Percentiles rank a stretch among this genome's conserved stretches.
phyloP scores from a whole-genome alignment of 345 rosid species.

The Camelina laxa region DNA sequence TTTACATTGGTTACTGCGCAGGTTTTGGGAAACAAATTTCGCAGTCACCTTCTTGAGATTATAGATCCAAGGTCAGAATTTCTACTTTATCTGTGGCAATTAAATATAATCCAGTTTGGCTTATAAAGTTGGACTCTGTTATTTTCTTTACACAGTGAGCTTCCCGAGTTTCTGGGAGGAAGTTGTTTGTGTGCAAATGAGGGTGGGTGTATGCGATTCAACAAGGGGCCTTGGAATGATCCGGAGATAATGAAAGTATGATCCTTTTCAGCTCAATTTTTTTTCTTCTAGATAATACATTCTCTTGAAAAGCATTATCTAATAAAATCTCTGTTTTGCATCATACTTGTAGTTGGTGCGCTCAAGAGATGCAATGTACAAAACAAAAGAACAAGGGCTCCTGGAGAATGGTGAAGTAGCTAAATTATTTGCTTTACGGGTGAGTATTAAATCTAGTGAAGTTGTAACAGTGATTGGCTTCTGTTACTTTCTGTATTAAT shows the following conservation, averaged over 20 bases:
- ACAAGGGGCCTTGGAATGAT: slow-evolving; percentile 95
- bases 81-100: slow-evolving; percentile 11
- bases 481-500: slow-evolving; percentile 11
- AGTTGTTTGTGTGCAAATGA: slow-evolving; percentile 73
- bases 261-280: slow-evolving; percentile 20
- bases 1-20: slow-evolving; percentile 43
- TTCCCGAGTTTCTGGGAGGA: slow-evolving; percentile 98
- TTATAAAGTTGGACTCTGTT: slow-evolving; percentile 22
- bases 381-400: slow-evolving; percentile 55
- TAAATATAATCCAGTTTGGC: background rate
- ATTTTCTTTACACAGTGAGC: slow-evolving; percentile 60
- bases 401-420: slow-evolving; percentile 64
- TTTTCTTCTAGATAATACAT: background rate
- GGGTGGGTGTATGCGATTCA: slow-evolving; percentile 83
- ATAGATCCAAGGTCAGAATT: slow-evolving; percentile 74
- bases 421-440: slow-evolving; percentile 58
- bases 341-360: slow-evolving; percentile 64
- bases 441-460: slow-evolving; percentile 38
- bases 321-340: slow-evolving; percentile 30
- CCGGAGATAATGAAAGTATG: slow-evolving; percentile 84
- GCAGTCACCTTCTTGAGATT: slow-evolving; percentile 69
- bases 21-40: slow-evolving; percentile 89
- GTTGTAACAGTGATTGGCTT: slow-evolving; percentile 15
- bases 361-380: slow-evolving; percentile 60
- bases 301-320: slow-evolving; percentile 8